phyloP scores from a whole-genome alignment of 306 rosid genomes.

The Fragaria ananassa region DNA sequence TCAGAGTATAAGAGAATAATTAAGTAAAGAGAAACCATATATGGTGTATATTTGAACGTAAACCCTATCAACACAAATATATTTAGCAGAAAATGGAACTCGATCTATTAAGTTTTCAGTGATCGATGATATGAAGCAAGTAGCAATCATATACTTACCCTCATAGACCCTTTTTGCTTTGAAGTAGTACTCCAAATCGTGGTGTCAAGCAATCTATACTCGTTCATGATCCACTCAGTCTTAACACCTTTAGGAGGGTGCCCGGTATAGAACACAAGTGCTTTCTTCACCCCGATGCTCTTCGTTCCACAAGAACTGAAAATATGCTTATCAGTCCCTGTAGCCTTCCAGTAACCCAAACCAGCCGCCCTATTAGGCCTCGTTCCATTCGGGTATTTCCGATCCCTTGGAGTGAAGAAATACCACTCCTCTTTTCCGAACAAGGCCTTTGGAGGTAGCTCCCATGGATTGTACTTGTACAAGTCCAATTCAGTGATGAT shows the following conservation, averaged over 20 bases:
- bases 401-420: slow-evolving; percentile 69
- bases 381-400: slow-evolving; percentile 76
- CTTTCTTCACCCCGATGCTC: slow-evolving; percentile 70
- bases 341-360: slow-evolving; percentile 76
- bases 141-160: slow-evolving; percentile 39
- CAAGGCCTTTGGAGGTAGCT: slow-evolving; percentile 56
- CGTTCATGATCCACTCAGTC: slow-evolving; percentile 79
- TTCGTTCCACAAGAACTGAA: slow-evolving; percentile 55
- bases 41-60: background rate
- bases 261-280: slow-evolving; percentile 67
- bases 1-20: background rate
- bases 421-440: slow-evolving; percentile 78
- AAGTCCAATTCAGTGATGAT: slow-evolving; percentile 70
- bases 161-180: slow-evolving; percentile 50
- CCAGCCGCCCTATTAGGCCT: slow-evolving; percentile 81
- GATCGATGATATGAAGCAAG: background rate
- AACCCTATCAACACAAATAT: background rate
- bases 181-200: slow-evolving; percentile 30
- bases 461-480: slow-evolving; percentile 73
- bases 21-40: background rate
- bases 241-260: slow-evolving; percentile 71
- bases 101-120: background rate
- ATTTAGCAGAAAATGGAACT: background rate
- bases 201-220: slow-evolving; percentile 62
- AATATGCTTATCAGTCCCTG: slow-evolving; percentile 70